Evolutionary conservation across 2,329 filamentous ascomycete species (phyloP).

Genomic region (Colletotrichum incanum): DNA sequence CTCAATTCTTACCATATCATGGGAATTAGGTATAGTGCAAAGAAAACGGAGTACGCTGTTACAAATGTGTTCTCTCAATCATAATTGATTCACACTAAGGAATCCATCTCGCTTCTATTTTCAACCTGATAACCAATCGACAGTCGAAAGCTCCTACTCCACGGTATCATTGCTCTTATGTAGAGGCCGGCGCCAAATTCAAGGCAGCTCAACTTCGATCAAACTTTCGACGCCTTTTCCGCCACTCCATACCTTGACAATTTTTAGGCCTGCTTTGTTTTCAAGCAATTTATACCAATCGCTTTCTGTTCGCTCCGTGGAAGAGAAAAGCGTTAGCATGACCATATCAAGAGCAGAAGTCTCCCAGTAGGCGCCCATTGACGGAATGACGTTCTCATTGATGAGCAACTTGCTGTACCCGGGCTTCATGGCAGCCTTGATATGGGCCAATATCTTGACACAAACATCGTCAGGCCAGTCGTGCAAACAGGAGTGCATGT

Average conservation of each 20-base stretch:
- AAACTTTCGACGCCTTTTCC: not conserved
- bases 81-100: no score
- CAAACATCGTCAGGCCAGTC: slow-evolving; percentile 53
- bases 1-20: no score
- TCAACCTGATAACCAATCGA: not conserved
- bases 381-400: slow-evolving; percentile 53
- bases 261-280: slow-evolving; percentile 51
- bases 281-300: slow-evolving; percentile 55
- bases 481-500: slow-evolving; percentile 47
- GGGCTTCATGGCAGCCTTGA: slow-evolving; percentile 53
- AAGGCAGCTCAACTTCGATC: not conserved
- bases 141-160: no score
- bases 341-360: slow-evolving; percentile 56
- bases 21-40: no score
- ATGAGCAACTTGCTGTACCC: slow-evolving; percentile 54
- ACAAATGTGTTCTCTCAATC: no score
- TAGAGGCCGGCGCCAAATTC: not conserved
- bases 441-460: slow-evolving; percentile 51
- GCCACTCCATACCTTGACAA: slow-evolving; percentile 45
- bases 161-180: not conserved
- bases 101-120: no score
- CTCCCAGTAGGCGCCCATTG: slow-evolving; percentile 54
- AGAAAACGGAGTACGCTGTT: no score
- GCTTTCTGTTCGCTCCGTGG: slow-evolving; percentile 54
- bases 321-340: slow-evolving; percentile 53